Conservation (phyloP, 805 yeast genomes). For the Lipomyces anomalus region DNA sequence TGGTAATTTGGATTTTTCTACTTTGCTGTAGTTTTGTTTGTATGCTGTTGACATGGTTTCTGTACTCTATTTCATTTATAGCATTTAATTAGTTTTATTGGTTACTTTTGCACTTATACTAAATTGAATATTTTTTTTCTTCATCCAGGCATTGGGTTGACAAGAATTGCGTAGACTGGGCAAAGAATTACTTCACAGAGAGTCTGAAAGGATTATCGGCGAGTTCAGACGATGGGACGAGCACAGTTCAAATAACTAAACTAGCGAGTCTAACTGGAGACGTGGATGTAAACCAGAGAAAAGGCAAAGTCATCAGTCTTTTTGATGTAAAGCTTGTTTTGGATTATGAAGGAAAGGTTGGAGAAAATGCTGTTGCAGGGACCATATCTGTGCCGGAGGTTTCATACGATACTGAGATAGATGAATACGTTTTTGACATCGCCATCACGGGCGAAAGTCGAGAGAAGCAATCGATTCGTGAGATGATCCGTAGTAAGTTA, state of each 20-base stretch:
- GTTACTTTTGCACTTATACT: conserved; percentile 2
- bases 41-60: background rate
- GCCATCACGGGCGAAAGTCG: conserved; percentile 53
- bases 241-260: conserved; percentile 36
- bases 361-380: conserved; percentile 51
- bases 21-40: conserved; percentile 1
- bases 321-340: conserved; percentile 73
- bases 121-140: background rate
- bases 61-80: background rate
- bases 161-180: conserved; percentile 92
- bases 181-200: conserved; percentile 65
- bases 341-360: conserved; percentile 46
- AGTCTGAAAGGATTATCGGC: conserved; percentile 50
- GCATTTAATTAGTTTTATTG: too few species aligned
- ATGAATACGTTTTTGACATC: conserved; percentile 80
- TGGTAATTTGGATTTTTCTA: conserved; percentile 40
- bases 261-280: conserved; percentile 80
- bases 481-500: conserved; percentile 48
- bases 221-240: conserved; percentile 30
- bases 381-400: conserved; percentile 81
- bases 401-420: conserved; percentile 83
- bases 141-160: conserved; percentile 87
- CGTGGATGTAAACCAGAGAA: conserved; percentile 93
- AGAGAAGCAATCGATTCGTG: conserved; percentile 43
- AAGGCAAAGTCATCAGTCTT: conserved; percentile 89